Evolutionary conservation across 2,329 filamentous ascomycete genomes (phyloP).

Genomic region (Polychaeton citri): DNA sequence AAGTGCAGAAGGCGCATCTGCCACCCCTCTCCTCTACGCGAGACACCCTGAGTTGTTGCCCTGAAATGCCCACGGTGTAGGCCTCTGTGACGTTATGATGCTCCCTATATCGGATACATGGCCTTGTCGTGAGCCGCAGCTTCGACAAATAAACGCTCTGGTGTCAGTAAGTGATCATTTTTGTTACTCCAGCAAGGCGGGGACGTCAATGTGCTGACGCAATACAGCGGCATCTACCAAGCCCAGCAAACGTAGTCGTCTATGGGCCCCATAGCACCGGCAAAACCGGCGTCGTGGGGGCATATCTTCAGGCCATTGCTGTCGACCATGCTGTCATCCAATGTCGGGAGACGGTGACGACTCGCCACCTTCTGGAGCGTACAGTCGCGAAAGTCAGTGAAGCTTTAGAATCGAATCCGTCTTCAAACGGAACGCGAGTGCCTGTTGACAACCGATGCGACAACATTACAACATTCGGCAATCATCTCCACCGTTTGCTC

Average conservation of each 20-base stretch:
- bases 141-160: constrained; percentile 32
- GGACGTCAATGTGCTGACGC: too few species aligned
- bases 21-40: too few species aligned
- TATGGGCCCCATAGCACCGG: constrained; percentile 80
- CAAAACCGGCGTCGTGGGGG: constrained; percentile 59
- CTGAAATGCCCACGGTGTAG: constrained; percentile 3
- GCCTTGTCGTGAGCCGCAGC: constrained; percentile 30
- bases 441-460: constrained; percentile 47
- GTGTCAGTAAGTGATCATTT: constrained; percentile 31
- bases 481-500: constrained; percentile 56
- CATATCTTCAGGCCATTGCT: constrained; percentile 41
- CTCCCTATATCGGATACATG: constrained; percentile 14
- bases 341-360: constrained; percentile 64
- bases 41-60: too few species aligned
- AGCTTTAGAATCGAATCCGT: constrained; percentile 15
- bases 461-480: constrained; percentile 61
- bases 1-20: too few species aligned
- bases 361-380: constrained; percentile 63
- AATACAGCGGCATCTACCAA: constrained; percentile 50
- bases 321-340: constrained; percentile 50
- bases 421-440: neutral
- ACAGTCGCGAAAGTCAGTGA: constrained; percentile 42
- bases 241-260: constrained; percentile 60
- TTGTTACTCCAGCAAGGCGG: too few species aligned
- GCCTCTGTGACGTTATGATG: constrained; percentile 15